Conservation (phyloP, 1,139 yeast genomes). For the Taphrina confusa region DNA sequence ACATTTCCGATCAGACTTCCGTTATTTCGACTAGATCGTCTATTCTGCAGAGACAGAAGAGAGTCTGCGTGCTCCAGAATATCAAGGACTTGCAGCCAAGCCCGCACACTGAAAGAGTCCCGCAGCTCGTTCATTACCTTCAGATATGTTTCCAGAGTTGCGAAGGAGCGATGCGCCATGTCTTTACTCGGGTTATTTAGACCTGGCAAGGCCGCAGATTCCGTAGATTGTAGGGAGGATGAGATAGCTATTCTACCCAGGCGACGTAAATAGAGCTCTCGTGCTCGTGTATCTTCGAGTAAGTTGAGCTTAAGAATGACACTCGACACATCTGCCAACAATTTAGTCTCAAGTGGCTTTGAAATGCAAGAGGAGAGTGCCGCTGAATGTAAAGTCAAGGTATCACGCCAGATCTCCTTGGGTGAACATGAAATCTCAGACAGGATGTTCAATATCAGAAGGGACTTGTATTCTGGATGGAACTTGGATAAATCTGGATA, state of each 20-base stretch:
- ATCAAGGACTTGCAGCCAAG: slow-evolving; percentile 22
- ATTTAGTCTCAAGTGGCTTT: not conserved
- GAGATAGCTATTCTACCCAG: slow-evolving; percentile 27
- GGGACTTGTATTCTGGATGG: not conserved
- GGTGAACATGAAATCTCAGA: slow-evolving; percentile 8
- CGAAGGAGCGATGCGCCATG: slow-evolving; percentile 16
- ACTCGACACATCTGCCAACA: not conserved
- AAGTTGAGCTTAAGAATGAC: not conserved
- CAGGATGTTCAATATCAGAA: slow-evolving; percentile 1
- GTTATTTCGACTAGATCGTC: not conserved
- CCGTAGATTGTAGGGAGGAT: not conserved
- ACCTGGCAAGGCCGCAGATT: not conserved
- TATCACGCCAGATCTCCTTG: slow-evolving; percentile 12
- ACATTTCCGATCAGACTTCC: slow-evolving; percentile 2
- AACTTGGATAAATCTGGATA: not conserved
- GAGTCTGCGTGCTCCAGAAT: slow-evolving; percentile 22
- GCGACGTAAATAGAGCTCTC: slow-evolving; percentile 18
- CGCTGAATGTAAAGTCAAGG: slow-evolving; percentile 18
- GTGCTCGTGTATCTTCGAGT: slow-evolving; percentile 1
- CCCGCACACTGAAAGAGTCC: not conserved
- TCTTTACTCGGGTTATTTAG: not conserved
- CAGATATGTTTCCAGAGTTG: slow-evolving; percentile 14
- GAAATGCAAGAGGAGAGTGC: slow-evolving; percentile 18
- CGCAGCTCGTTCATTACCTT: not conserved
- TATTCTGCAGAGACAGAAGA: not conserved